These are phyloP conservation scores for Eucalyptus marginata DNA, from an alignment of 345 rosid species.

Conservation along the genomic window DNA sequence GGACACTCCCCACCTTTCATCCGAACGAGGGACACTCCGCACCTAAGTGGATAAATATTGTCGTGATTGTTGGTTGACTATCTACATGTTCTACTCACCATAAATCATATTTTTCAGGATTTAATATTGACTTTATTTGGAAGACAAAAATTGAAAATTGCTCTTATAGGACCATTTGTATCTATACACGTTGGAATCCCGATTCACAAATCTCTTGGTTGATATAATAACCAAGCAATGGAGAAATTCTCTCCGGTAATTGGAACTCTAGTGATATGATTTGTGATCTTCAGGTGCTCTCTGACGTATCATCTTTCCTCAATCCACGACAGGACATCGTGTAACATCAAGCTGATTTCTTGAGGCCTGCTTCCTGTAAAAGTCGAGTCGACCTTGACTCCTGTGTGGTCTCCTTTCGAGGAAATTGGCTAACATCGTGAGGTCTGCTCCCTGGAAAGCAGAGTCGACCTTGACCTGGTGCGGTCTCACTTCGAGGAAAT, in stretches of 20 bases:
- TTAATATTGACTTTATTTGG: no score
- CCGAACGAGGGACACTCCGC: not conserved
- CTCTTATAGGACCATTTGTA: no score
- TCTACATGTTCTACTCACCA: not conserved
- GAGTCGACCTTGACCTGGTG: not conserved
- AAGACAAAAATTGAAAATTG: no score
- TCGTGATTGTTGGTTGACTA: accelerated
- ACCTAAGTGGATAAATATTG: not conserved
- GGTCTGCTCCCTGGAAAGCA: not conserved
- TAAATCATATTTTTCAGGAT: not conserved
- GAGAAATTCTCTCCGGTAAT: not conserved
- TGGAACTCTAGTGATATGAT: not conserved
- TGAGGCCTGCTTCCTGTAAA: not conserved
- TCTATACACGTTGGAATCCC: no score
- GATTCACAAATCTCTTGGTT: no score
- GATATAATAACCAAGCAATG: not conserved
- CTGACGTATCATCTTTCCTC: not conserved
- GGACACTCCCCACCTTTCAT: not conserved
- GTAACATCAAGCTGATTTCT: not conserved
- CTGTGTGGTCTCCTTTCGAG: not conserved
- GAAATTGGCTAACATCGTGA: not conserved
- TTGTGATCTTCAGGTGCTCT: not conserved
- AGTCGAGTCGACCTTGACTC: not conserved
- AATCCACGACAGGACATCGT: not conserved
- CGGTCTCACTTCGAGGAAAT: not conserved